These are phyloP conservation scores for Thermomucor indicae-seudaticae DNA, from an alignment of 371 early-diverging fungal species.

Conservation along the genomic window DNA sequence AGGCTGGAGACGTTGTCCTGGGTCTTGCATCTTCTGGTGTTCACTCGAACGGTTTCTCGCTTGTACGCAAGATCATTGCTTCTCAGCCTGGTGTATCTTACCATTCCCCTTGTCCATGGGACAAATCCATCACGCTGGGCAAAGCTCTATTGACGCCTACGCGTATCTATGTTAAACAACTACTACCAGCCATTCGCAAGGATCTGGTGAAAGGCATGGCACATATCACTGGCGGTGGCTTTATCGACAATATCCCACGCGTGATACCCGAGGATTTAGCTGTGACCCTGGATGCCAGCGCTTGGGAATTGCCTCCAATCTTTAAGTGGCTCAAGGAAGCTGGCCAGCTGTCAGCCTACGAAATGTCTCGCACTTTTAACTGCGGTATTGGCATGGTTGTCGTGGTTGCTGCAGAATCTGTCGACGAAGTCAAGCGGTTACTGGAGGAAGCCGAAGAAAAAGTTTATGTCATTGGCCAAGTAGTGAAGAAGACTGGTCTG, in stretches of 20 bases:
- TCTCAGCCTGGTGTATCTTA: conserved; percentile 68
- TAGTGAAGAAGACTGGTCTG: conserved; percentile 49
- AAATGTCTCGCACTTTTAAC: conserved; percentile 97
- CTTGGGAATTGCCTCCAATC: conserved; percentile 85
- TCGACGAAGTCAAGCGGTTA: conserved; percentile 52
- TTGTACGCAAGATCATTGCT: conserved; percentile 88
- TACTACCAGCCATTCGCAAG: conserved; percentile 77
- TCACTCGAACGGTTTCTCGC: conserved; percentile 96
- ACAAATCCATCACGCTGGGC: conserved; percentile 64
- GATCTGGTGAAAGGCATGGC: conserved; percentile 91
- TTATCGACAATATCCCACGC: conserved; percentile 96
- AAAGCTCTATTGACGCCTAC: conserved; percentile 90
- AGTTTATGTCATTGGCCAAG: conserved; percentile 58
- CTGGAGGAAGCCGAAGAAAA: conserved; percentile 66
- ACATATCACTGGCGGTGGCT: conserved; percentile 98
- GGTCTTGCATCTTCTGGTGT: conserved; percentile 93
- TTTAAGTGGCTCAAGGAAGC: conserved; percentile 92
- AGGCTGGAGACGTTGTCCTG: conserved; percentile 80
- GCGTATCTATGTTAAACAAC: conserved; percentile 88
- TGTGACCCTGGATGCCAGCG: conserved; percentile 74
- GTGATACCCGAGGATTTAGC: conserved; percentile 80
- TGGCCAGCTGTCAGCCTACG: conserved; percentile 79
- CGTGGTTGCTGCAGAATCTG: conserved; percentile 68
- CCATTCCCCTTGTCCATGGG: conserved; percentile 83
- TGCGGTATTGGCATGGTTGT: conserved; percentile 98